A percentile compares a stretch with the other conserved stretches of the same genome.
These are phyloP conservation scores for Leccinum pachyderme DNA, from an alignment of 1,284 basidiomycete genomes.

Conservation along the genomic window DNA sequence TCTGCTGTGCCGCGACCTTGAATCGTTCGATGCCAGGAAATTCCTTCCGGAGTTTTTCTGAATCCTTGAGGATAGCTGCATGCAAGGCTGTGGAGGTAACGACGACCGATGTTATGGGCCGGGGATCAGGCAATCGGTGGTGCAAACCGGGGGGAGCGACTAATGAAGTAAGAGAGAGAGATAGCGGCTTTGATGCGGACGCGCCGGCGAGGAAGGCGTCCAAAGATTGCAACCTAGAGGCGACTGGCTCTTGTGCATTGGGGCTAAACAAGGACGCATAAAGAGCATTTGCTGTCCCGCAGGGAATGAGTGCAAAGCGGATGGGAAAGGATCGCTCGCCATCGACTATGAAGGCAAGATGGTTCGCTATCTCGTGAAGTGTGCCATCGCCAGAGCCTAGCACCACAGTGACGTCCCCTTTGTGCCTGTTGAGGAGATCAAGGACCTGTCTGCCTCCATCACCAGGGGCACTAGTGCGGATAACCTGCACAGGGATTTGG, in stretches of 20 bases:
- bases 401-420: constrained; percentile 46
- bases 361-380: constrained; percentile 79
- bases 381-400: constrained; percentile 91
- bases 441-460: constrained; percentile 61
- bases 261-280: constrained; percentile 64
- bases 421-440: constrained; percentile 36
- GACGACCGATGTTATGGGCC: constrained; percentile 50
- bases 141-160: constrained; percentile 31
- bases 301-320: constrained; percentile 62
- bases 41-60: constrained; percentile 67
- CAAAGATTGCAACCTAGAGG: constrained; percentile 56
- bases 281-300: constrained; percentile 95
- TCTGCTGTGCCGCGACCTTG: constrained; percentile 79
- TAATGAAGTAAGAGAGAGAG: constrained; percentile 57
- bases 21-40: constrained; percentile 83
- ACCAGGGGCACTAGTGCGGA: constrained; percentile 50
- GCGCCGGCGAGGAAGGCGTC: constrained; percentile 41
- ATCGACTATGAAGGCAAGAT: constrained; percentile 40
- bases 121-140: constrained; percentile 14
- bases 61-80: constrained; percentile 80
- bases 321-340: constrained; percentile 25
- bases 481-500: constrained; percentile 39
- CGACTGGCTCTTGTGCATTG: constrained; percentile 20
- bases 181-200: constrained; percentile 45
- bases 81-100: constrained; percentile 84